Evolutionary conservation across 768 basidiomycete genomes (phyloP).

Genomic region (Boletales sp.): DNA sequence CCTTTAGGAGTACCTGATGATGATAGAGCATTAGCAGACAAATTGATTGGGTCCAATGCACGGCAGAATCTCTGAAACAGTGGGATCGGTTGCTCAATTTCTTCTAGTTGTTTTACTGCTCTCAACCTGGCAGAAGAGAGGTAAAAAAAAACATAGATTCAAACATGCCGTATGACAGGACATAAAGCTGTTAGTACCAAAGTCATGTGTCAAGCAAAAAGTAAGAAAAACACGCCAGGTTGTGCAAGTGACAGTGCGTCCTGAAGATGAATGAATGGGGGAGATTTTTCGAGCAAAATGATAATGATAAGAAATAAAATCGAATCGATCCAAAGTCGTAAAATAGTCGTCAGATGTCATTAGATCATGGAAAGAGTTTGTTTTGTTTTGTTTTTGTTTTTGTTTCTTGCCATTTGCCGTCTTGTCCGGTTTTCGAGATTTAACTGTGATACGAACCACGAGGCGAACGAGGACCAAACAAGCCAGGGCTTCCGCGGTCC

Average conservation of each 20-base stretch:
- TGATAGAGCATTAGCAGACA: too few relatives aligned
- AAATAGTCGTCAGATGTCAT: conserved; percentile 20
- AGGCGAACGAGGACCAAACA: conserved; percentile 79
- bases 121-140: too few relatives aligned
- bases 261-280: conserved; percentile 3
- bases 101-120: too few relatives aligned
- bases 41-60: too few relatives aligned
- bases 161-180: conserved; percentile 15
- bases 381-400: too few relatives aligned
- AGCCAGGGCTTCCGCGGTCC: conserved; percentile 53
- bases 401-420: background rate
- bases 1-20: too few relatives aligned
- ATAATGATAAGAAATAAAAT: conserved; percentile 27
- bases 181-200: background rate
- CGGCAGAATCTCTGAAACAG: too few relatives aligned
- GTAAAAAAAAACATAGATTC: conserved; percentile 15
- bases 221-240: background rate
- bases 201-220: background rate
- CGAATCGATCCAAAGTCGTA: conserved; percentile 11
- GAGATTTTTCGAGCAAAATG: background rate
- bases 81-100: too few relatives aligned
- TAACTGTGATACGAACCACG: conserved; percentile 33
- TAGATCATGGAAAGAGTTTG: background rate
- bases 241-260: background rate
- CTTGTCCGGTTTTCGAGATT: background rate